Base-by-base conservation (phyloP, 2,329 filamentous ascomycete genomes). In the Pochonia chlamydosporia region DNA sequence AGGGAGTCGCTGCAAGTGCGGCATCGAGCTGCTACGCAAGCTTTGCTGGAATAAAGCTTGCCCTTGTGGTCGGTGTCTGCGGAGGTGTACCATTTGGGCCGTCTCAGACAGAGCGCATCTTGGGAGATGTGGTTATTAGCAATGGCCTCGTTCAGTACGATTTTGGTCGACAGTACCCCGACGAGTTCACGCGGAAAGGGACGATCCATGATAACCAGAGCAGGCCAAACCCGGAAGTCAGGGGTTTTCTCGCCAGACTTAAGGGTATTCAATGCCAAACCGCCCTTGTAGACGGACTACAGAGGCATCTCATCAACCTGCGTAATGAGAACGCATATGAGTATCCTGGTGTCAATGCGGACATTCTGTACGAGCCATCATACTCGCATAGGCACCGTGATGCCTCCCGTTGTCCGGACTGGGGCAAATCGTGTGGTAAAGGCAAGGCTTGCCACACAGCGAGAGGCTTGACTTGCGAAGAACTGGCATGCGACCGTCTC, bases 71-170 rank as follows among this genome's bases (percentile, higher is more conserved):
- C 8, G 37, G 37, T 10, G 16, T 40, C 18, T 23, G 16, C 16
- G 21, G 37, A n/a, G 37, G 8, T 21, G 37, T 40, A 10, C 37
- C 21, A 9, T 20, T 43, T 2, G 43, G 52, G 2, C 49, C 69
- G 2, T 37, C 28, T 5, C 28, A 21, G 7, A 24, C 18, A 3
- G 54, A 59, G 48, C 46, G 46, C 6, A 33, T 56, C 2, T 50
- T 61, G 1, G 52, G 60, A n/a, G 59, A 62, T 43, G 54, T 61
- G 4, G 43, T 61, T 13, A 48, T 60, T 37, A 54, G 57, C 37
- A 47, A 53, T 10, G 43, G 36, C 11, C 40, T 59, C 16, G 37
- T 57, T 3, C 50, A 57, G 42, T 56, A 55, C 37, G 51, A 57
- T 24, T 47, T 53, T 3, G 56, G 54, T 31, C 40, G 48, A 18